Conservation (phyloP, 2,329 filamentous ascomycete species). For the Didymella sp. region DNA sequence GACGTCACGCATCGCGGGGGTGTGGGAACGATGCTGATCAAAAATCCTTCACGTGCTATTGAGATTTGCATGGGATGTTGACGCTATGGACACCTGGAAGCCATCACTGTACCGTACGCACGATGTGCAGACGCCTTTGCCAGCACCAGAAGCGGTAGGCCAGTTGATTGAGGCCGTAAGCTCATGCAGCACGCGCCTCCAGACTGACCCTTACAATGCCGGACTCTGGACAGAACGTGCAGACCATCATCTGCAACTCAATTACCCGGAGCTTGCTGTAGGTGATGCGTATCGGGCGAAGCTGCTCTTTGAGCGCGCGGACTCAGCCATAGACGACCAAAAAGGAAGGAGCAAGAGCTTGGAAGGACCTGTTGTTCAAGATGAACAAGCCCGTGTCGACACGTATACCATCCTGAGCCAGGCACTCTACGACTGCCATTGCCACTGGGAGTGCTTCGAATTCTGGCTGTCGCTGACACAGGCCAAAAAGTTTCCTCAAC, state of each 20-base stretch:
- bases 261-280: constrained; percentile 41
- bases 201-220: constrained; percentile 4
- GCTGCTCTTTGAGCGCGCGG: constrained; percentile 37
- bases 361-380: background rate
- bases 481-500: background rate
- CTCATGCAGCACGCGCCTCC: constrained; percentile 1
- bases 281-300: constrained; percentile 43
- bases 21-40: background rate
- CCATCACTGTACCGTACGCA: constrained; percentile 10
- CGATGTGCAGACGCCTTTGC: constrained; percentile 7
- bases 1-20: constrained; percentile 11
- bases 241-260: constrained; percentile 6
- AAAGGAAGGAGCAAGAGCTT: background rate
- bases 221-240: constrained; percentile 6
- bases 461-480: constrained; percentile 14
- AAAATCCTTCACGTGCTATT: background rate
- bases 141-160: background rate
- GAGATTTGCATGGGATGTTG: background rate
- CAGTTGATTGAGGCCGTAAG: background rate
- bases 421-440: constrained; percentile 35
- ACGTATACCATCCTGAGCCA: constrained; percentile 23
- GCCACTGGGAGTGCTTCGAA: constrained; percentile 27
- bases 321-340: background rate
- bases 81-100: background rate
- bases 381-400: background rate